A percentile compares a stretch with the other conserved stretches of the same genome.
Conservation (phyloP, 768 basidiomycete genomes). For the Cytidiella melzeri region DNA sequence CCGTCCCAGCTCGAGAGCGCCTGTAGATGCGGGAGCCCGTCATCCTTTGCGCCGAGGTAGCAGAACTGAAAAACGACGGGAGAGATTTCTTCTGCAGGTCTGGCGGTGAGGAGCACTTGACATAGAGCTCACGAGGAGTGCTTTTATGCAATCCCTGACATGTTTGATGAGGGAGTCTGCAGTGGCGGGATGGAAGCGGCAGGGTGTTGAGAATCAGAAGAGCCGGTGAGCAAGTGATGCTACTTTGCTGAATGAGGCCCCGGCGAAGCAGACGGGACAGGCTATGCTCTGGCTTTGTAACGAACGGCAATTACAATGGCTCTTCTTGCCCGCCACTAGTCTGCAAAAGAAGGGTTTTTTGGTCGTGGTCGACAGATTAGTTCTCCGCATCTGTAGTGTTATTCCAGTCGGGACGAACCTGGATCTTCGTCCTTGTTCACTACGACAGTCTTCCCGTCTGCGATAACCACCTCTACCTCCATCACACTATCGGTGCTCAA, state of each 20-base stretch:
- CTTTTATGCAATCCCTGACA: constrained; percentile 91
- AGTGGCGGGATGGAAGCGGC: constrained; percentile 83
- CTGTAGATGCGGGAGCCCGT: constrained; percentile 71
- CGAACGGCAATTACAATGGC: constrained; percentile 80
- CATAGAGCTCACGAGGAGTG: constrained; percentile 82
- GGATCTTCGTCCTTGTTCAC: constrained; percentile 68
- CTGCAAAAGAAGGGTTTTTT: constrained; percentile 36
- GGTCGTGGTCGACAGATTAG: background rate
- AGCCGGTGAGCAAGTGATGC: background rate
- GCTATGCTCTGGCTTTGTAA: constrained; percentile 86
- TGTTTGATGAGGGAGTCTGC: constrained; percentile 86
- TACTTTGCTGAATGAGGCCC: constrained; percentile 79
- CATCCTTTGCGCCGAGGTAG: constrained; percentile 70
- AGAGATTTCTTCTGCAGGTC: constrained; percentile 77
- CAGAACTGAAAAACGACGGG: constrained; percentile 91
- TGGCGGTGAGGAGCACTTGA: constrained; percentile 89
- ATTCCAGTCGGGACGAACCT: constrained; percentile 32
- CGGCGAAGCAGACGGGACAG: constrained; percentile 90
- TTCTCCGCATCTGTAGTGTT: too few relatives aligned
- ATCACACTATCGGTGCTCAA: constrained; percentile 87
- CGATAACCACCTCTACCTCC: constrained; percentile 90
- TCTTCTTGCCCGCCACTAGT: constrained; percentile 83
- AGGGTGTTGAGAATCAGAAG: constrained; percentile 23
- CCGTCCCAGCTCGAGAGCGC: constrained; percentile 89
- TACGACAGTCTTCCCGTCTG: constrained; percentile 81